Evolutionary conservation across 2,329 filamentous ascomycete genomes (phyloP).

Genomic region (Colletotrichum abscissum): DNA sequence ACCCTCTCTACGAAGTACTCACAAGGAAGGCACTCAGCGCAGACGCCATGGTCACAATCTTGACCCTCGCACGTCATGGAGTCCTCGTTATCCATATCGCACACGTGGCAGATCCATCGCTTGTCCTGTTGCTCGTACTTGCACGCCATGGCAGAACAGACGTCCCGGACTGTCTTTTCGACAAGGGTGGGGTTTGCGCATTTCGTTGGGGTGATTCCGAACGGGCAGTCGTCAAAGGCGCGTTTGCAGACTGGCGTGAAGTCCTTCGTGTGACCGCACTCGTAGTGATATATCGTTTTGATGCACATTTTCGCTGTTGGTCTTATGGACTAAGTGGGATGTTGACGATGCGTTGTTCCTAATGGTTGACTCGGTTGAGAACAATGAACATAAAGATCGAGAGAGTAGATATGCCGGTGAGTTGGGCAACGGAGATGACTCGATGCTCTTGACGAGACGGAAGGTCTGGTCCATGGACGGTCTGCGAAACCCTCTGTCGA

Average conservation of each 20-base stretch:
- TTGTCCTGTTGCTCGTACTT: background rate
- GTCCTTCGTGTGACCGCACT: background rate
- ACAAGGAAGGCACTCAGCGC: constrained; percentile 1
- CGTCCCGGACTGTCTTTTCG: background rate
- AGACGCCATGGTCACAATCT: background rate
- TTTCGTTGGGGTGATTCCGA: background rate
- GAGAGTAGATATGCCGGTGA: too few relatives aligned
- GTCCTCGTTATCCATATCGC: background rate
- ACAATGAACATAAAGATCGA: too few relatives aligned
- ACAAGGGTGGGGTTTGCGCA: background rate
- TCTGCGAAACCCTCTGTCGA: background rate
- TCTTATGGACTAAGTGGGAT: too few relatives aligned
- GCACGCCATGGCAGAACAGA: background rate
- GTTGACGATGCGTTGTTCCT: too few relatives aligned
- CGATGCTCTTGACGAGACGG: too few relatives aligned
- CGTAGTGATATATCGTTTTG: background rate
- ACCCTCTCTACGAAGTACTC: background rate
- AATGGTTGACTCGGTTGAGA: too few relatives aligned
- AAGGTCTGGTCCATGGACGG: too few relatives aligned
- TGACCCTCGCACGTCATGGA: background rate
- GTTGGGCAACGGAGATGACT: too few relatives aligned
- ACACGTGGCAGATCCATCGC: constrained; percentile 17
- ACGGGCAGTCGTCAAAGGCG: background rate
- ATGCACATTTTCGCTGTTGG: background rate
- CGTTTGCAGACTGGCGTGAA: background rate